Conservation (phyloP, 192 early-diverging fungal species). For the Linnemannia elongata region DNA sequence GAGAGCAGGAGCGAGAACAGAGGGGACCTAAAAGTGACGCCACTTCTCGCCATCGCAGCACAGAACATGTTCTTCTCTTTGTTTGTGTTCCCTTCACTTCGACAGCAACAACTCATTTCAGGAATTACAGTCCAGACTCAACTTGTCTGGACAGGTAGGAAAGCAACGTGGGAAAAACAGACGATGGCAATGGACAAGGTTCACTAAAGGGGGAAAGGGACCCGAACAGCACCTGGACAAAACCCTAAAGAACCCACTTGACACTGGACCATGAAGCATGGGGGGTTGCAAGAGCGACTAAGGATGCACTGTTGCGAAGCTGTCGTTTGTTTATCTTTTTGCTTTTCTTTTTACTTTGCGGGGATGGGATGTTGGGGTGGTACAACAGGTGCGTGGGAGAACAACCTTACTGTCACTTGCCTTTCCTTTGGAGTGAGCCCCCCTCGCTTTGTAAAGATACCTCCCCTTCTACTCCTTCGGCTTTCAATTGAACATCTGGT, state of each 20-base stretch:
- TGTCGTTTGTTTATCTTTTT: background rate
- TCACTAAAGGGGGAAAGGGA: background rate
- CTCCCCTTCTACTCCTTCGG: no score
- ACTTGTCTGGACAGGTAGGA: background rate
- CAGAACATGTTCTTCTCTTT: background rate
- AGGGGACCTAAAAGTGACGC: constrained; percentile 7
- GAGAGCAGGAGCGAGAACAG: background rate
- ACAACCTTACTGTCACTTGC: background rate
- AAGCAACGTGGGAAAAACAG: constrained; percentile 1
- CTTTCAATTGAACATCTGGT: background rate
- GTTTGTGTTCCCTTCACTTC: background rate
- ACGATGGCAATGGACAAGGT: background rate
- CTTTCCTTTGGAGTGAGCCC: background rate
- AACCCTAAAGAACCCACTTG: background rate
- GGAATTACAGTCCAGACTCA: background rate
- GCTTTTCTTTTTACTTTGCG: background rate
- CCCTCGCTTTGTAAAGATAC: background rate
- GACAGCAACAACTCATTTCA: background rate
- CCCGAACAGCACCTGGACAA: background rate
- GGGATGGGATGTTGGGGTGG: background rate
- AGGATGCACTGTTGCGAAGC: background rate
- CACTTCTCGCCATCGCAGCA: constrained; percentile 4
- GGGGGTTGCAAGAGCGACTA: background rate
- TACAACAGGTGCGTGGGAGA: constrained; percentile 28
- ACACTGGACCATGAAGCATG: background rate